Evolutionary conservation across 345 rosid species (phyloP), one percentile per base, ranked within the genome.

Genomic region (Boechera stricta): DNA sequence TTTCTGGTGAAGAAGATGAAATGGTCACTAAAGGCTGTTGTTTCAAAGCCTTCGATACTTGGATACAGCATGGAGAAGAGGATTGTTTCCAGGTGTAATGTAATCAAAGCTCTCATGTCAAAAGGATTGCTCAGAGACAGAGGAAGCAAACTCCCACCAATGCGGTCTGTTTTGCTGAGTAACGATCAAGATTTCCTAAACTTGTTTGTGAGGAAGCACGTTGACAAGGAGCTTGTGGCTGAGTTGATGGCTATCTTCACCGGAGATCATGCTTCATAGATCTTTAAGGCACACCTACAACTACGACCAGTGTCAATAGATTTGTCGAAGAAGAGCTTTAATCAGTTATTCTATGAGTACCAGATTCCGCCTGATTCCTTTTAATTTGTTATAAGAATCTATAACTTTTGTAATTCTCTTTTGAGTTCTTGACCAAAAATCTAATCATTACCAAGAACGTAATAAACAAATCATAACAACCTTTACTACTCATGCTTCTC

Each of bases 1-100:
- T 80, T 75, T 69, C 32, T 85, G 10, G 80, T 82, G 60, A 78
- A 76, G 38, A 29, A 73, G 41, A 78, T 85, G 85, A 78, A 76
- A 9, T 84, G 74, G 69, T 4, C 62, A 29, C 1, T 80, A 10
- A 12, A 48, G 26, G 36, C 5, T n/a, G 2, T 82, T 18, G 56
- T 64, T 28, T 8, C 6, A 1, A 33, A 0, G 15, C 84, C 87
- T 29, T 0, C 1, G 0, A 52, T 67, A 11, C 6, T 79, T 7
- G 10, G 5, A 10, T 69, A 15, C 16, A 84, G 73, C 51, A 3
- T 84, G 67, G 75, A 73, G 75, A 72, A 62, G 79, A 76, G 80
- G 38, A 73, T 54, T 18, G 18, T 84, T 1, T 83, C 86, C 1
- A 80, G 79, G 73, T 72, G 75, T 59, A 62, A 64, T 1, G 72